These are phyloP conservation scores for Mychonastes homosphaera DNA, from an alignment of 139 green algal species.

Conservation along the genomic window DNA sequence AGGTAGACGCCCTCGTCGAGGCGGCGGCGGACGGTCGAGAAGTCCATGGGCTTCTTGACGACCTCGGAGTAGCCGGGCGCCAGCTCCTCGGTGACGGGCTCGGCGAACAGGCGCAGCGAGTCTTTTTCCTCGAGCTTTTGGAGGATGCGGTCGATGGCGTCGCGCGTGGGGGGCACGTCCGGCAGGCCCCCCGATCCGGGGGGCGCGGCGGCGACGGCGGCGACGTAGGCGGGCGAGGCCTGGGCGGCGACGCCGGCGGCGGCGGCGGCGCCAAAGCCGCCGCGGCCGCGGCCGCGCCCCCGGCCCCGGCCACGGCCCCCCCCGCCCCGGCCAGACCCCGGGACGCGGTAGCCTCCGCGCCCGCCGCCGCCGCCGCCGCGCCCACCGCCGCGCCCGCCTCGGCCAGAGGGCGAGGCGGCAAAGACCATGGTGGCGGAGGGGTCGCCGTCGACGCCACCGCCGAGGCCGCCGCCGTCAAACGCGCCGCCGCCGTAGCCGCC, in stretches of 20 bases:
- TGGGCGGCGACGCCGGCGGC: background rate
- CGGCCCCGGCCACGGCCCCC: background rate
- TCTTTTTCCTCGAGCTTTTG: conserved; percentile 38
- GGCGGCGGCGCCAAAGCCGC: background rate
- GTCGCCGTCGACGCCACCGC: background rate
- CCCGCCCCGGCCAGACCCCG: background rate
- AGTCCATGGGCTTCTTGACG: conserved; percentile 73
- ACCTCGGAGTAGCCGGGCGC: conserved; percentile 45
- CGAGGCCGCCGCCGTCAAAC: background rate
- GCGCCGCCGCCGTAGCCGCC: background rate
- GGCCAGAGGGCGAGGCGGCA: background rate
- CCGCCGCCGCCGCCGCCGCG: too few relatives aligned
- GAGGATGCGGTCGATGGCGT: conserved; percentile 32
- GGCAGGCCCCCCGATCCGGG: too few relatives aligned
- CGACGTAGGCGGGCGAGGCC: background rate
- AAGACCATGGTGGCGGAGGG: background rate
- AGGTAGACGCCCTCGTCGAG: conserved; percentile 32
- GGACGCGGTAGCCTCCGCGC: background rate
- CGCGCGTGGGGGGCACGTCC: conserved; percentile 11
- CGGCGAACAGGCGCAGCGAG: conserved; percentile 35
- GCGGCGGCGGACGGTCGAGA: conserved; percentile 56
- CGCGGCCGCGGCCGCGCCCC: background rate
- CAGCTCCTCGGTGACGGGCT: conserved; percentile 49
- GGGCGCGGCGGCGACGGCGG: conserved; percentile 1
- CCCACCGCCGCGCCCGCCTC: background rate